Evolutionary conservation across 2,329 filamentous ascomycete species (phyloP).

Genomic region (Clarireedia homoeocarpa): DNA sequence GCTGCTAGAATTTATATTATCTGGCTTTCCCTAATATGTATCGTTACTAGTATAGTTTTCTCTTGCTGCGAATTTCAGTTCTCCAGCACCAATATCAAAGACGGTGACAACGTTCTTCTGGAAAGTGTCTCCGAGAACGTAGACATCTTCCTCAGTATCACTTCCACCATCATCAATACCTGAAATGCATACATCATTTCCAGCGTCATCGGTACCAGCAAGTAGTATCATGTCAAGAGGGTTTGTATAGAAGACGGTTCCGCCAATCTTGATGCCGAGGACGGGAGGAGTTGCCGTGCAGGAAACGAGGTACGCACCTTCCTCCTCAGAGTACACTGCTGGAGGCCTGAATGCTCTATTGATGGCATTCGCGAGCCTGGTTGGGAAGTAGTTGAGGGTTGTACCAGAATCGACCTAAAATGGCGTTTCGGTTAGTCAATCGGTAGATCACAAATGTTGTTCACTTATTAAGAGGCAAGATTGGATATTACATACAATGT

Average conservation of each 20-base stretch:
- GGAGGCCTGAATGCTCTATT: constrained; percentile 37
- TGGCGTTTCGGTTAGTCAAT: too few species aligned
- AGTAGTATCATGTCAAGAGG: constrained; percentile 28
- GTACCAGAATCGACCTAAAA: constrained; percentile 36
- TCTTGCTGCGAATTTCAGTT: constrained; percentile 38
- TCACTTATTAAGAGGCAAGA: too few species aligned
- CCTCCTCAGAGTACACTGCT: constrained; percentile 27
- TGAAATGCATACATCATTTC: constrained; percentile 26
- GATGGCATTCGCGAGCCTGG: constrained; percentile 30
- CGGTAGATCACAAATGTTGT: too few species aligned
- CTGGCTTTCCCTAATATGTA: not conserved
- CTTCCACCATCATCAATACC: constrained; percentile 28
- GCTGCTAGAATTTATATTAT: too few species aligned
- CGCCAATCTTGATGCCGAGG: constrained; percentile 35
- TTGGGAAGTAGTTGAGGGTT: constrained; percentile 34
- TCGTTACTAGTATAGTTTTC: constrained; percentile 19
- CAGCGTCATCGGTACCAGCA: constrained; percentile 13
- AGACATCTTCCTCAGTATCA: constrained; percentile 25
- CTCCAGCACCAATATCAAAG: constrained; percentile 39
- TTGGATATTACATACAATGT: constrained; percentile 5
- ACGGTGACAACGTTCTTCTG: constrained; percentile 43
- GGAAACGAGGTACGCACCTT: constrained; percentile 32
- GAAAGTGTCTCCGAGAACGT: constrained; percentile 39
- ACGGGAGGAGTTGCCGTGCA: constrained; percentile 35
- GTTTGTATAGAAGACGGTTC: constrained; percentile 28